Percentiles rank a stretch among this genome's conserved stretches.
phyloP scores from a whole-genome alignment of 495 filamentous ascomycete genomes.

The Daldinia loculata region DNA sequence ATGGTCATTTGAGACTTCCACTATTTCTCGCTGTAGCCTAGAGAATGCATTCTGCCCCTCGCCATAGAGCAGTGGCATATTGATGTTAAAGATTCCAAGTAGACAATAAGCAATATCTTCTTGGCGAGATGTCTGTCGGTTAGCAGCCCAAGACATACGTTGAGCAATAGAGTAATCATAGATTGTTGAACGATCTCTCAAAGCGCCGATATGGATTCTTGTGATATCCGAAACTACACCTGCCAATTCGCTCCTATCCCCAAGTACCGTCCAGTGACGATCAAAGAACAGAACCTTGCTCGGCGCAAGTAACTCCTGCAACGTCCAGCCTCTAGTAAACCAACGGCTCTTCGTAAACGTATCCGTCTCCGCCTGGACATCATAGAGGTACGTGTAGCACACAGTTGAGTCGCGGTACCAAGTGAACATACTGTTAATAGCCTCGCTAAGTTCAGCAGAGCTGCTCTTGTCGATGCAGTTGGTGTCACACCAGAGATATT shows the following conservation, averaged over 20 bases:
- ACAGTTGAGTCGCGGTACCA: conserved; percentile 48
- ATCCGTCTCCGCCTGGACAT: conserved; percentile 35
- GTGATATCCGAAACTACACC: conserved; percentile 37
- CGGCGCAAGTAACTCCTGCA: conserved; percentile 57
- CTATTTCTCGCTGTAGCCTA: conserved; percentile 47
- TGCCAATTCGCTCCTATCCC: conserved; percentile 31
- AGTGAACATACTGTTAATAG: conserved; percentile 53
- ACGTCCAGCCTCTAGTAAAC: conserved; percentile 57
- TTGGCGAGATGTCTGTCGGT: conserved; percentile 32
- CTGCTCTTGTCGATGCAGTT: conserved; percentile 56
- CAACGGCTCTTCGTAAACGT: conserved; percentile 49
- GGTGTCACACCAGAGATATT: conserved; percentile 52
- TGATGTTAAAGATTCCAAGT: conserved; percentile 49
- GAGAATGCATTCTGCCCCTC: conserved; percentile 46
- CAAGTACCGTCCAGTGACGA: conserved; percentile 43
- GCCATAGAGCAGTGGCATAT: conserved; percentile 54
- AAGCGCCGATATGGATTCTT: conserved; percentile 38
- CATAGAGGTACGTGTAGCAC: conserved; percentile 52
- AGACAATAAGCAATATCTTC: conserved; percentile 54
- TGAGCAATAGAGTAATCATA: conserved; percentile 42
- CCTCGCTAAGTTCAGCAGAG: conserved; percentile 53
- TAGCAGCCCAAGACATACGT: conserved; percentile 51
- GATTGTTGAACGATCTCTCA: conserved; percentile 34
- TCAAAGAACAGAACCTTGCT: conserved; percentile 48
- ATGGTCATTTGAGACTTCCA: conserved; percentile 44